phyloP scores from a whole-genome alignment of 2,329 filamentous ascomycete species.

The Pyricularia pennisetigena region DNA sequence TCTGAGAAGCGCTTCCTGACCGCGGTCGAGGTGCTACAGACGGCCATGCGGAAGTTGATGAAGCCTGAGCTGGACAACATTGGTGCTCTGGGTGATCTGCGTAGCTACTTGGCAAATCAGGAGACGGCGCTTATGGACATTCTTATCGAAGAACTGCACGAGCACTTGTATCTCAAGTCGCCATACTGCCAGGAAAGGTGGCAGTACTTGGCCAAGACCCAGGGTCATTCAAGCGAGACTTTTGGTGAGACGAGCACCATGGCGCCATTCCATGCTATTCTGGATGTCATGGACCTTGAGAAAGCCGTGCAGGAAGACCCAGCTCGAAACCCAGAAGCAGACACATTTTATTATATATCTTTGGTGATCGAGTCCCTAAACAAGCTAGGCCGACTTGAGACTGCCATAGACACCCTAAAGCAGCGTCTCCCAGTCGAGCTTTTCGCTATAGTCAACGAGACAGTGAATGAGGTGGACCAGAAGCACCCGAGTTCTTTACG shows the following conservation, averaged over 20 bases:
- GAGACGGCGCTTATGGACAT: conserved; percentile 90
- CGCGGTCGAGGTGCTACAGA: conserved; percentile 85
- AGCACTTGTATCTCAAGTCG: conserved; percentile 94
- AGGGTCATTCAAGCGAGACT: conserved; percentile 29
- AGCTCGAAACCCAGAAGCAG: conserved; percentile 85
- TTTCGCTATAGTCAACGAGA: conserved; percentile 89
- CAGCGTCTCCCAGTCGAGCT: conserved; percentile 89
- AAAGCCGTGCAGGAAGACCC: conserved; percentile 69
- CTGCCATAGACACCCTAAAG: conserved; percentile 82
- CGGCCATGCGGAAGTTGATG: conserved; percentile 71
- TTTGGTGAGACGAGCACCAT: conserved; percentile 34
- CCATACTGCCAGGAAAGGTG: conserved; percentile 95
- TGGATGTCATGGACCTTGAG: conserved; percentile 52
- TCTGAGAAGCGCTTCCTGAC: conserved; percentile 92
- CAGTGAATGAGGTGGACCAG: conserved; percentile 86
- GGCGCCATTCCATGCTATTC: conserved; percentile 46
- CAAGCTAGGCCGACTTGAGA: conserved; percentile 76
- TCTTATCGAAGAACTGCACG: conserved; percentile 91
- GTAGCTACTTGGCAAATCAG: conserved; percentile 84
- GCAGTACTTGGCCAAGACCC: conserved; percentile 69
- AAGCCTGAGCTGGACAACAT: conserved; percentile 88
- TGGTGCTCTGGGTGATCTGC: conserved; percentile 75
- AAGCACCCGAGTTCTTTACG: conserved; percentile 77
- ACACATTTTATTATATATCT: conserved; percentile 89
- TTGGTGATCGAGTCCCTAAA: conserved; percentile 83